Evolutionary conservation across 2,329 filamentous ascomycete species (phyloP), one percentile per base, ranked within the genome.

Genomic region (Claviceps pazoutovae): DNA sequence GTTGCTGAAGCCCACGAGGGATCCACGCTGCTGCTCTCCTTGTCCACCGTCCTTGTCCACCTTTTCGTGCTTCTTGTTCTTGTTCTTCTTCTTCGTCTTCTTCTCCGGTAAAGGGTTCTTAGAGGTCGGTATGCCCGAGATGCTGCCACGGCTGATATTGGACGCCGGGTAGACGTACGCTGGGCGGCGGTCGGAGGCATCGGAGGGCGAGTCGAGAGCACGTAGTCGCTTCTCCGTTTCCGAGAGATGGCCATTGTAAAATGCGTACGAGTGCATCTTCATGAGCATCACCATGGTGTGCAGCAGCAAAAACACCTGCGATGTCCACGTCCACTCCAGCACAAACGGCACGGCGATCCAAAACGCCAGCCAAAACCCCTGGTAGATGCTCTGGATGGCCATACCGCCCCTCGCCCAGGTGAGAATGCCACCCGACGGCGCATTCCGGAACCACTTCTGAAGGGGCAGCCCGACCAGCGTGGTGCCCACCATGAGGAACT

Each of bases 251-350:
- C 93, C 93, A 61, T 96, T 97, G 72, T 98, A 98, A 67, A 97
- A 98, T 23, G 88, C 86, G 63, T 95, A 98, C 5, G 90, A 96
- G 67, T 98, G 93, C 82, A 97, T 93, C 74, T 98, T 98, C 93
- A 98, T 98, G 49, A 96, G 81, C 19, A 98, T 75, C 7, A 88
- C 84, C 68, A 98, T 81, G 44, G 89, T 84, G 68, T 98, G 93
- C 37, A 98, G 74, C 11, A 90, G 84, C 59, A 98, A 79, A 66
- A 94, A 98, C 41, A 98, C 93, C 64, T 97, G 93, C 2, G 91
- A 84, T 0, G 93, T 98, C 93, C 93, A 98, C 2, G 89, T 87
- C 93, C 93, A 98, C 49, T 85, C 76, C 8, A 94, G 74, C 59
- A 84, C 67, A 58, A 97, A 97, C 0, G 93, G 93, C 63, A 89